Percentiles rank a stretch among this genome's conserved stretches.
phyloP scores from a whole-genome alignment of 208 protist genomes.

The Trypanosoma platydactyli region DNA sequence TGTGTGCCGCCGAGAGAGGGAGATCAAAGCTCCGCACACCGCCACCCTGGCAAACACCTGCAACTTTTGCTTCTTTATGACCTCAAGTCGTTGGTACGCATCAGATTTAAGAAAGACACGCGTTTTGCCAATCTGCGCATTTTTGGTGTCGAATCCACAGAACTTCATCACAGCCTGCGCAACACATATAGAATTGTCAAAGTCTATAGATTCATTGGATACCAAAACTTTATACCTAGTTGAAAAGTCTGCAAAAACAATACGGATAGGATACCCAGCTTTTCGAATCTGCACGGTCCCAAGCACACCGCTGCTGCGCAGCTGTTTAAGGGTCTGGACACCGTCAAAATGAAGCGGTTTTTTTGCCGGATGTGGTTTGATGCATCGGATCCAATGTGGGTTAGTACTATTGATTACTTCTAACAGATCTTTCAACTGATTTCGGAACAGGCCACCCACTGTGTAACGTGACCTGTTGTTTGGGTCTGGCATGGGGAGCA shows the following conservation, averaged over 20 bases:
- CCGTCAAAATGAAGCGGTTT: conserved; percentile 44
- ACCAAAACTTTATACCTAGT: conserved; percentile 35
- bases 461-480: conserved; percentile 29
- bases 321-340: conserved; percentile 29
- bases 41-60: conserved; percentile 23
- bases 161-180: conserved; percentile 17
- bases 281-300: conserved; percentile 50
- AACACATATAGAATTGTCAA: conserved; percentile 15
- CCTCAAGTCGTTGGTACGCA: conserved; percentile 38
- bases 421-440: conserved; percentile 37
- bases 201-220: conserved; percentile 9
- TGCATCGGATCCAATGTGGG: conserved; percentile 55
- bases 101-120: conserved; percentile 47
- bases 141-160: conserved; percentile 18
- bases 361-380: conserved; percentile 50
- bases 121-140: conserved; percentile 45
- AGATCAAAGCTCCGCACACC: conserved; percentile 21
- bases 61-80: conserved; percentile 27
- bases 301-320: conserved; percentile 42
- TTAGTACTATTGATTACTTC: conserved; percentile 36
- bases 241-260: conserved; percentile 29
- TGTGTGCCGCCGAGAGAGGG: conserved; percentile 16
- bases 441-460: conserved; percentile 39
- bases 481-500: conserved; percentile 23
- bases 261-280: conserved; percentile 41